These are phyloP conservation scores for Proliferodiscus dingleyae DNA, from an alignment of 2,329 filamentous ascomycete genomes.

Conservation along the genomic window DNA sequence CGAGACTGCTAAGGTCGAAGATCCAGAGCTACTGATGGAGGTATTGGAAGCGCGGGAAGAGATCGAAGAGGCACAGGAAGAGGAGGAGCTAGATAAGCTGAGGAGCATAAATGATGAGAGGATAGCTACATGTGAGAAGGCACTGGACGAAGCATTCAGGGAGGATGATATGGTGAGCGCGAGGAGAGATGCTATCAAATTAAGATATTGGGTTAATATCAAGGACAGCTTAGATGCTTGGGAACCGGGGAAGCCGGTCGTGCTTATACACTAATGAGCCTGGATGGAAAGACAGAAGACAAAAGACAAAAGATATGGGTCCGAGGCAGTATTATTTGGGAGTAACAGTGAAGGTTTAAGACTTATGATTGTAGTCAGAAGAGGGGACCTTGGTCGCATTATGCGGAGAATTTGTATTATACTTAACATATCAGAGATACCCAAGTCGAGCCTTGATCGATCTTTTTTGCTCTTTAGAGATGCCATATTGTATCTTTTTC, in stretches of 20 bases:
- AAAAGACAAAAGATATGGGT: too few species aligned
- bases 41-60: conserved; percentile 76
- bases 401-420: not conserved
- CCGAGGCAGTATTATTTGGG: too few species aligned
- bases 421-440: not conserved
- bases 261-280: conserved; percentile 44
- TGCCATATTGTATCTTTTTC: not conserved
- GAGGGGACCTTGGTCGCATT: too few species aligned
- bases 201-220: conserved; percentile 91
- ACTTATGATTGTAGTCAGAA: not conserved
- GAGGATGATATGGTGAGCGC: conserved; percentile 62
- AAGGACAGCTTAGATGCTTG: conserved; percentile 74
- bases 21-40: conserved; percentile 65
- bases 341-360: not conserved
- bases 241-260: conserved; percentile 67
- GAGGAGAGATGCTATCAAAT: conserved; percentile 64
- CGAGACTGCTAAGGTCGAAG: conserved; percentile 66
- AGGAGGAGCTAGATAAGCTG: conserved; percentile 59
- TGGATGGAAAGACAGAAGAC: not conserved
- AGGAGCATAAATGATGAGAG: conserved; percentile 62
- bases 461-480: too few species aligned
- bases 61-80: conserved; percentile 65
- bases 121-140: conserved; percentile 57
- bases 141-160: conserved; percentile 61
- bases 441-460: not conserved